phyloP scores from a whole-genome alignment of 176 grass and related monocot species.

The Alopecurus myosuroides region DNA sequence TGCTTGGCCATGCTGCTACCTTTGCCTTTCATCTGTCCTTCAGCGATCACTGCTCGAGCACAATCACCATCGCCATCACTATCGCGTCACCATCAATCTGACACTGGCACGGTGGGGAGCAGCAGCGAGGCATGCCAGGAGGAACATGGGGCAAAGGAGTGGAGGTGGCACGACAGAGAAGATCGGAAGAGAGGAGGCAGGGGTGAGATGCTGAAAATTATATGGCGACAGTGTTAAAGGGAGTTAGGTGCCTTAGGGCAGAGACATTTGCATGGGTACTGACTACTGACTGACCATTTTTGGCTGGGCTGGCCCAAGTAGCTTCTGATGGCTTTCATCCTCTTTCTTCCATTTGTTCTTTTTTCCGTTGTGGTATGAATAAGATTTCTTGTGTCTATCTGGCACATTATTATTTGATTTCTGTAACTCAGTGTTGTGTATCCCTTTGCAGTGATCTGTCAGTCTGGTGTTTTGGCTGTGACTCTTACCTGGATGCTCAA shows the following conservation, averaged over 20 bases:
- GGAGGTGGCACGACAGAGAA: neutral
- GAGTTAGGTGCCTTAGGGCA: neutral
- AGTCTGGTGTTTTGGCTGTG: constrained; percentile 87
- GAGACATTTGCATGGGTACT: neutral
- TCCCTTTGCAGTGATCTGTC: constrained; percentile 73
- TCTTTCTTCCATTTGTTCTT: neutral
- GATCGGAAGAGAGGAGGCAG: neutral
- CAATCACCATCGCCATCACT: neutral
- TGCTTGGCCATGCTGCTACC: neutral
- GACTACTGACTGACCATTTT: neutral
- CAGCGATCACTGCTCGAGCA: neutral
- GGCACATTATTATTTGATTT: neutral
- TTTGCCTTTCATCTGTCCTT: neutral
- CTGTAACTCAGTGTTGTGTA: neutral
- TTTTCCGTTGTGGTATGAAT: neutral
- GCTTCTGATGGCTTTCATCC: neutral
- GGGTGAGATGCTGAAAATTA: neutral
- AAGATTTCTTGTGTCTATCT: neutral
- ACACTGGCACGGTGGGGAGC: neutral
- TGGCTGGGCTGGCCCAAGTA: neutral
- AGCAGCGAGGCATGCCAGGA: neutral
- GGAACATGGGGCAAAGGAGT: neutral
- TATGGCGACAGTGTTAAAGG: neutral
- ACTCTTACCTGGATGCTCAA: constrained; percentile 94
- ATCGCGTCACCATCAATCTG: neutral